Evolutionary conservation across 106 monocot genomes (phyloP).

Genomic region (Acorus calamus): DNA sequence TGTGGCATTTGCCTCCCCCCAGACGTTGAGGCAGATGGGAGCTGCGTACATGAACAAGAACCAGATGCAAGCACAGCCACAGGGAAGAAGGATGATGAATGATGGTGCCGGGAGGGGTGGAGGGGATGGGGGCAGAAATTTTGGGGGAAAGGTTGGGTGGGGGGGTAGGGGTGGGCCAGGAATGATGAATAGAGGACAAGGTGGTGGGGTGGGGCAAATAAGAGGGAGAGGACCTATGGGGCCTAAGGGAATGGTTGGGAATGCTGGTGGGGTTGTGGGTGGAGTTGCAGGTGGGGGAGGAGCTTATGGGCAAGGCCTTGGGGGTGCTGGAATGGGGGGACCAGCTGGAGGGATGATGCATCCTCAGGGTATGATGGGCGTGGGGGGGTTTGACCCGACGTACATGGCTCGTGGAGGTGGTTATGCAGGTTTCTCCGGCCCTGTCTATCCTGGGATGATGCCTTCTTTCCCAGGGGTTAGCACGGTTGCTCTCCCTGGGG

Average conservation of each 20-base stretch:
- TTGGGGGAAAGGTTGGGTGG: conserved; percentile 9
- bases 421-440: conserved; percentile 44
- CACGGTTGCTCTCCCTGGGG: conserved; percentile 29
- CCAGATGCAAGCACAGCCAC: conserved; percentile 22
- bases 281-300: conserved; percentile 5
- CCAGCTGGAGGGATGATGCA: conserved; percentile 35
- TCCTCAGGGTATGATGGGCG: conserved; percentile 41
- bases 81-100: conserved; percentile 29
- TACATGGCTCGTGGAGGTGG: conserved; percentile 46
- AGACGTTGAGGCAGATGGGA: conserved; percentile 45
- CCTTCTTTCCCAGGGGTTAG: conserved; percentile 36
- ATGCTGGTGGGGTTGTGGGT: conserved; percentile 17
- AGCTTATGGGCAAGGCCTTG: conserved; percentile 29
- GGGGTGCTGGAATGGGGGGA: conserved; percentile 14
- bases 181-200: conserved; percentile 26
- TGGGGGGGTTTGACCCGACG: conserved; percentile 44
- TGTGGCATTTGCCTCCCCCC: conserved; percentile 60
- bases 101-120: conserved; percentile 18
- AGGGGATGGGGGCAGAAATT: conserved; percentile 13
- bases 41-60: conserved; percentile 24
- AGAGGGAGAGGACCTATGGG: conserved; percentile 31
- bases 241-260: conserved; percentile 22
- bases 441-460: conserved; percentile 57
- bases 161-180: conserved; percentile 35
- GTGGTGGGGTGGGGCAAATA: conserved; percentile 15